Conservation (phyloP, 2,329 filamentous ascomycete species). For the Pleurostoma richardsiae region DNA sequence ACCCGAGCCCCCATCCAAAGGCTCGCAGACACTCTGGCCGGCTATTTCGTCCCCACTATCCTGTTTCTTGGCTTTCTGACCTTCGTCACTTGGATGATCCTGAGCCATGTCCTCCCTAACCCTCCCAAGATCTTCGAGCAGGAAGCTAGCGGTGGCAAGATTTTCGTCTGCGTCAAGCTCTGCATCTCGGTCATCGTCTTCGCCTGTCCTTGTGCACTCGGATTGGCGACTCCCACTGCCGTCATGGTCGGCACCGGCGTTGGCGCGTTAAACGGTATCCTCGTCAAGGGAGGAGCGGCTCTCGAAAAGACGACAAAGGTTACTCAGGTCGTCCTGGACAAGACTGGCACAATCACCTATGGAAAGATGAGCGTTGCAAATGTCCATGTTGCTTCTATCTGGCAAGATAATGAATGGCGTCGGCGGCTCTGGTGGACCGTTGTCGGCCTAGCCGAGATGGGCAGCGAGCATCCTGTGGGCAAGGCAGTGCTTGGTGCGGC, state of each 20-base stretch:
- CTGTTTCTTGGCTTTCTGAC: slow-evolving; percentile 78
- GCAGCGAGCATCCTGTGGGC: slow-evolving; percentile 94
- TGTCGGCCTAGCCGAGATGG: slow-evolving; percentile 90
- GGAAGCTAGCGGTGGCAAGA: slow-evolving; percentile 75
- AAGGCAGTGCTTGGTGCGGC: slow-evolving; percentile 75
- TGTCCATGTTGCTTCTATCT: slow-evolving; percentile 59
- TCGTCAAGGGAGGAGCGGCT: slow-evolving; percentile 95
- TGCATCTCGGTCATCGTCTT: slow-evolving; percentile 99
- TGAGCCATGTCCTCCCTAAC: slow-evolving; percentile 77
- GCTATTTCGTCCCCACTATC: slow-evolving; percentile 90
- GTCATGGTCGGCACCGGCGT: slow-evolving; percentile 99
- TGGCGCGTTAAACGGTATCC: slow-evolving; percentile 89
- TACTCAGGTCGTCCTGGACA: slow-evolving; percentile 87
- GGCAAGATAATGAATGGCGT: slow-evolving; percentile 64
- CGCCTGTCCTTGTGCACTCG: slow-evolving; percentile 94
- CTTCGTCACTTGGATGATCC: slow-evolving; percentile 88
- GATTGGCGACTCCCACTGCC: slow-evolving; percentile 89
- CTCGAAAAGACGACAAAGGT: slow-evolving; percentile 88
- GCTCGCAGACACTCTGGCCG: slow-evolving; percentile 83
- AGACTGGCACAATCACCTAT: slow-evolving; percentile 90
- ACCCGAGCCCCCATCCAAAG: slow-evolving; percentile 91
- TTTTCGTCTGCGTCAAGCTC: slow-evolving; percentile 96
- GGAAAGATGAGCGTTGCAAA: slow-evolving; percentile 92
- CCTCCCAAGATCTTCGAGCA: slow-evolving; percentile 87
- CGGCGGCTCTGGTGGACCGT: slow-evolving; percentile 90